Evolutionary conservation across 306 rosid species (phyloP), one percentile per base, ranked within the genome.

Genomic region (Dicorynia guianensis): DNA sequence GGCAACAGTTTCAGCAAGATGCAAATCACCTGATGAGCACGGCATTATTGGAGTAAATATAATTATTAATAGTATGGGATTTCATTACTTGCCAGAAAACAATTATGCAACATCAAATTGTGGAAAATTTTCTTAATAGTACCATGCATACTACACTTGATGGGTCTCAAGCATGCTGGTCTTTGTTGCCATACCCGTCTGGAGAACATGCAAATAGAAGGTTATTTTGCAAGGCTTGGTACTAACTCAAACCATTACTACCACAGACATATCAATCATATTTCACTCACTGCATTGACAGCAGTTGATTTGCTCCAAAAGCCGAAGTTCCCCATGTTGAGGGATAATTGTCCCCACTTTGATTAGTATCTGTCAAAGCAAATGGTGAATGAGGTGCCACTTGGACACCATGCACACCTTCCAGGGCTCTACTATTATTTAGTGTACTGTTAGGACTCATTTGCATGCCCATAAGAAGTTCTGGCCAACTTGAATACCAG

Each of bases 251-350:
- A 61, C 11, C 12, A 19, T 56, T 11, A 74, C 34, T 63, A 40
- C 35, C 40, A 56, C 13, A 63, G 56, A 60, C 46, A 72, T 6
- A 18, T 64, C 8, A 20, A 59, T 63, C 58, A 57, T 53, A 64
- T 81, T 68, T 82, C 66, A 94, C 98, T 90, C 82, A 94, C 98
- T 89, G 98, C 95, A 87, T 82, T 66, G 85, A 67, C 62, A 90
- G 57, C 40, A 18, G 75, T 85, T 88, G 92, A 80, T 81, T 95
- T 66, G 50, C 84, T 77, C 68, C 87, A 39, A 83, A 33, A 70
- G 82, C 33, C 3, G 88, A 87, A 48, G 76, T 69, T 72, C 86
- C 82, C 69, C 76, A 70, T 17, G 86, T 58, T 52, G 90, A 64
- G 15, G 63, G 69, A 77, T 80, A 38, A 48, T 83, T 61, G 25